Percentiles rank a stretch among this genome's conserved stretches.
phyloP scores from a whole-genome alignment of 371 early-diverging fungal genomes.

The Circinella umbellata region DNA sequence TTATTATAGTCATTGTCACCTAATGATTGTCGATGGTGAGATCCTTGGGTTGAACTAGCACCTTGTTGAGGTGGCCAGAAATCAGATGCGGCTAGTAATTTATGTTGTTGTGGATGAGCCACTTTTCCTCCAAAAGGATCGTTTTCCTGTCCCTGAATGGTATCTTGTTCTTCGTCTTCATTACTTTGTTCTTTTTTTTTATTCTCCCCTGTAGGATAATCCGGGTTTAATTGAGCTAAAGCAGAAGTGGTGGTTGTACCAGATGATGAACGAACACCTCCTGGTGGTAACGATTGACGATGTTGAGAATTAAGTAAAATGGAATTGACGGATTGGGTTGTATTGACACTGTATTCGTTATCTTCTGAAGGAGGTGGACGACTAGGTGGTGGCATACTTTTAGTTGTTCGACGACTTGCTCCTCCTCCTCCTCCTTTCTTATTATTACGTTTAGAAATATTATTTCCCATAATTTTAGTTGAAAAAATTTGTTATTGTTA shows the following conservation, averaged over 20 bases:
- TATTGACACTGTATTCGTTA: constrained; percentile 51
- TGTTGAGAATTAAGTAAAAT: constrained; percentile 45
- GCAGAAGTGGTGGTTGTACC: constrained; percentile 15
- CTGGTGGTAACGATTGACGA: constrained; percentile 25
- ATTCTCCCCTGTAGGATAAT: constrained; percentile 38
- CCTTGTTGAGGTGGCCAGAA: constrained; percentile 40
- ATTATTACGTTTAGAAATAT: constrained; percentile 21
- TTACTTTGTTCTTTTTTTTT: not conserved
- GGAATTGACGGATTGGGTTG: constrained; percentile 52
- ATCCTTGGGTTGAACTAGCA: too few species aligned
- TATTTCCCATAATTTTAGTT: constrained; percentile 25
- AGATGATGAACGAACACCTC: constrained; percentile 5
- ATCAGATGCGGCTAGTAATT: constrained; percentile 42
- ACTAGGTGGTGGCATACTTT: constrained; percentile 28
- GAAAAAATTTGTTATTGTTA: too few species aligned
- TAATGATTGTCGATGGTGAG: not conserved
- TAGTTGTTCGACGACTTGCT: constrained; percentile 13
- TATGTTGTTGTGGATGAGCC: constrained; percentile 45
- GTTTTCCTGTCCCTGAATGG: constrained; percentile 16
- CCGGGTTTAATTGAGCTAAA: constrained; percentile 51
- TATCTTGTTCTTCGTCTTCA: constrained; percentile 27
- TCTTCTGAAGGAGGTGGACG: constrained; percentile 29
- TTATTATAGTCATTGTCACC: constrained; percentile 15
- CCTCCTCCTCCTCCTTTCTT: constrained; percentile 20
- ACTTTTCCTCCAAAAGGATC: constrained; percentile 45